Conservation (phyloP, 202 grass and related monocot genomes). For the Brachypodium distachyon region DNA sequence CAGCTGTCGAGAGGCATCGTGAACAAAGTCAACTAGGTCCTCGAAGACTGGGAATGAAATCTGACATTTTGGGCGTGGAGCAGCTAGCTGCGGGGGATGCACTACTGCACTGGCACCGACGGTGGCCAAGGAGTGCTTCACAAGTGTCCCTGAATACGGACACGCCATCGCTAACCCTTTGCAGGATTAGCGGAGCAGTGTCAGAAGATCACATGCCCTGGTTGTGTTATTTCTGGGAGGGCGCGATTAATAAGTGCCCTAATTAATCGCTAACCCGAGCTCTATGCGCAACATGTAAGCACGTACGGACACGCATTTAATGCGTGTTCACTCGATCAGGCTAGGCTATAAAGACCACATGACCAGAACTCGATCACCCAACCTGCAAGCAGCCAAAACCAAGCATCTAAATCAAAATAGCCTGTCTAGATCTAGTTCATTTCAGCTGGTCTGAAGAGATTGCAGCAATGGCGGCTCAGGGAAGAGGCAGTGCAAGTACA, state of each 20-base stretch:
- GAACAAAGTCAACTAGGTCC: too few relatives aligned
- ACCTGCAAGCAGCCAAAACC: background rate
- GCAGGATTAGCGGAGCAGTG: background rate
- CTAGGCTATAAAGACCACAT: background rate
- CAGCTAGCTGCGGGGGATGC: background rate
- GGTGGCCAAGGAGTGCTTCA: background rate
- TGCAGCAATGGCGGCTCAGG: constrained; percentile 25
- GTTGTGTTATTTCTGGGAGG: background rate
- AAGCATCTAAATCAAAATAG: too few relatives aligned
- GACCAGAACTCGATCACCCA: background rate
- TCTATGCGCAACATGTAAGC: background rate
- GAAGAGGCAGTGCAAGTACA: constrained; percentile 65
- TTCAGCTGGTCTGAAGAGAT: too few relatives aligned
- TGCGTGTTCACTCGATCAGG: background rate
- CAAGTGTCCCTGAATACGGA: background rate
- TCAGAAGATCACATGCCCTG: background rate
- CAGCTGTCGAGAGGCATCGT: too few relatives aligned
- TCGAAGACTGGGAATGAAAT: too few relatives aligned
- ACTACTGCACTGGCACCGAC: background rate
- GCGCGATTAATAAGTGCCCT: too few relatives aligned
- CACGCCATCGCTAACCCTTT: background rate
- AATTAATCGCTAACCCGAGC: too few relatives aligned
- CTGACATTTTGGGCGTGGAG: too few relatives aligned
- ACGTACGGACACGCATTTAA: background rate
- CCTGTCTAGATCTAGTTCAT: background rate